These are phyloP conservation scores for Melanopsichium pennsylvanicum DNA, from an alignment of 1,284 basidiomycete species.

Conservation along the genomic window DNA sequence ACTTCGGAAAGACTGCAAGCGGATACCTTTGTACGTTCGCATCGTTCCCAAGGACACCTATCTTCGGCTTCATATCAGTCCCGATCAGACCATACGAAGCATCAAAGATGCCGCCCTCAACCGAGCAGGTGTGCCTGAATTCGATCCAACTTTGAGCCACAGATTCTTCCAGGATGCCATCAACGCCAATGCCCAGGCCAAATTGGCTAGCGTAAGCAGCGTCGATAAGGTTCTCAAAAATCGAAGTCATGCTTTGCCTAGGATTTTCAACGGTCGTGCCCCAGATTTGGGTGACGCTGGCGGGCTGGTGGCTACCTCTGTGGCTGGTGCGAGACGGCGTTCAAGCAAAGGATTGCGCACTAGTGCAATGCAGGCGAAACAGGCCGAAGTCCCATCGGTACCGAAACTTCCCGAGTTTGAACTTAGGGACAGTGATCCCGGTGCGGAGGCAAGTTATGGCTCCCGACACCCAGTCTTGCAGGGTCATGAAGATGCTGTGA, in stretches of 20 bases:
- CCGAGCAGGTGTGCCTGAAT: constrained; percentile 27
- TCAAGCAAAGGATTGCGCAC: neutral
- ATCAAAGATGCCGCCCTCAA: constrained; percentile 47
- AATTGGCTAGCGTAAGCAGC: constrained; percentile 23
- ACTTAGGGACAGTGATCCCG: too few relatives aligned
- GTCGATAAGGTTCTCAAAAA: constrained; percentile 28
- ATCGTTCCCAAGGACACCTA: constrained; percentile 56
- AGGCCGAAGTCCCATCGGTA: too few relatives aligned
- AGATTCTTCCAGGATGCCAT: constrained; percentile 49
- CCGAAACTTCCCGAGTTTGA: too few relatives aligned
- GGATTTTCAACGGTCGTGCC: constrained; percentile 18
- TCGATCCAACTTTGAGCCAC: constrained; percentile 35
- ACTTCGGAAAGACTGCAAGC: too few relatives aligned
- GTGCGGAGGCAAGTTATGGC: too few relatives aligned
- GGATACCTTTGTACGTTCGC: constrained; percentile 49
- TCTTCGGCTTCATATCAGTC: constrained; percentile 44
- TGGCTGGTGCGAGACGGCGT: neutral
- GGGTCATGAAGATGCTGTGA: too few relatives aligned
- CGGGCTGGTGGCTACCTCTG: constrained; percentile 1
- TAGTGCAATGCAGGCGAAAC: too few relatives aligned
- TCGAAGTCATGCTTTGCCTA: constrained; percentile 32
- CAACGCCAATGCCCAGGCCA: constrained; percentile 22
- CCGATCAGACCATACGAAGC: constrained; percentile 41
- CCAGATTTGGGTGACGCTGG: constrained; percentile 16
- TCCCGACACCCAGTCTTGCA: too few relatives aligned